phyloP scores from a whole-genome alignment of 768 basidiomycete genomes.

The Dendrothele bispora region DNA sequence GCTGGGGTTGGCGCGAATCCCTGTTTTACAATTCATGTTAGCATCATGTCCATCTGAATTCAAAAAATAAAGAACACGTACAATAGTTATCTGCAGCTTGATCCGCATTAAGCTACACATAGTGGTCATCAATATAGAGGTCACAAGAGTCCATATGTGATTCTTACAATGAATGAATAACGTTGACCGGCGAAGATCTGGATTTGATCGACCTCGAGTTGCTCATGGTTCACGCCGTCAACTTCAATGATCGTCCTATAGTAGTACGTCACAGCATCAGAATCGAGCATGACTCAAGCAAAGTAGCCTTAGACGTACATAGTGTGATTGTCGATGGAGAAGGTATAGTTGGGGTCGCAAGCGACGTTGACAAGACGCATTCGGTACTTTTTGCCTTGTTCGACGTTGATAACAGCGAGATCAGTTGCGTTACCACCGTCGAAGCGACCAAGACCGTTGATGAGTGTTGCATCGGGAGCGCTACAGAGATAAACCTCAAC shows the following conservation, averaged over 20 bases:
- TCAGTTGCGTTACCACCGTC: slow-evolving; percentile 7
- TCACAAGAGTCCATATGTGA: not conserved
- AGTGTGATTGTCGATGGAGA: slow-evolving; percentile 14
- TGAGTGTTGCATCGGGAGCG: slow-evolving; percentile 31
- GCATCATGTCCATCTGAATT: slow-evolving; percentile 9
- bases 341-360: slow-evolving; percentile 10
- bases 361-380: slow-evolving; percentile 10
- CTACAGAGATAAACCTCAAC: slow-evolving; percentile 1
- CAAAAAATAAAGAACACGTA: slow-evolving; percentile 9
- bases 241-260: slow-evolving; percentile 42
- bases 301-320: slow-evolving; percentile 22
- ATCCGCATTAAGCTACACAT: slow-evolving; percentile 27
- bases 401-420: slow-evolving; percentile 13
- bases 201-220: slow-evolving; percentile 35
- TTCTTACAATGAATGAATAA: slow-evolving; percentile 37
- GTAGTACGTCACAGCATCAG: slow-evolving; percentile 17
- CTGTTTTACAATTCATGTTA: slow-evolving; percentile 3
- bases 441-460: slow-evolving; percentile 14
- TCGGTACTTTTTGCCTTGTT: slow-evolving; percentile 10
- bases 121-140: slow-evolving; percentile 18
- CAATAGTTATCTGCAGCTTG: slow-evolving; percentile 42
- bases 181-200: slow-evolving; percentile 39
- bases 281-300: not conserved
- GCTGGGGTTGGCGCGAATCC: slow-evolving; percentile 34
- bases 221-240: slow-evolving; percentile 36